These are phyloP conservation scores for Ustilago esculenta DNA, from an alignment of 1,284 basidiomycete species.

Conservation along the genomic window DNA sequence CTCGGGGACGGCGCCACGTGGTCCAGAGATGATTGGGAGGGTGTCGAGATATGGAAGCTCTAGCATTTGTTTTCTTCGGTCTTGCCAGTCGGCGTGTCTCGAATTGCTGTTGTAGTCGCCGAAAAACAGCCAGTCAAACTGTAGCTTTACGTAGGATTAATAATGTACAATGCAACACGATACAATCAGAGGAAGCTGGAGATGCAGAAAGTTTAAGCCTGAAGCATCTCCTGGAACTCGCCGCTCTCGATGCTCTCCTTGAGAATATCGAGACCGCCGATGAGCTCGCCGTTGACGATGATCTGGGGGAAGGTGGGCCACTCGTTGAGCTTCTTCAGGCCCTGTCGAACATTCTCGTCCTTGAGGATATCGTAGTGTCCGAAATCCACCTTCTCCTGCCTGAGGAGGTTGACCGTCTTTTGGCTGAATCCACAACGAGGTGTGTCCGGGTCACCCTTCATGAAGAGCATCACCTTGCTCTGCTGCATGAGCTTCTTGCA, in stretches of 20 bases:
- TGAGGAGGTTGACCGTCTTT: slow-evolving; percentile 75
- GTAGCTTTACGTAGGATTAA: slow-evolving; percentile 1
- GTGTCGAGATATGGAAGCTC: slow-evolving; percentile 77
- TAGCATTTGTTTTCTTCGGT: slow-evolving; percentile 6
- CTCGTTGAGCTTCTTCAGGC: slow-evolving; percentile 84
- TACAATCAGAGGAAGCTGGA: no score
- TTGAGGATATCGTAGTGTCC: slow-evolving; percentile 80
- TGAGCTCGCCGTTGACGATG: slow-evolving; percentile 77
- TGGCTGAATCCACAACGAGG: slow-evolving; percentile 79
- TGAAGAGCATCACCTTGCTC: slow-evolving; percentile 84
- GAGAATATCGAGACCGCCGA: slow-evolving; percentile 73
- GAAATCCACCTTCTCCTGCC: slow-evolving; percentile 75
- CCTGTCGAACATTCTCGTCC: slow-evolving; percentile 77
- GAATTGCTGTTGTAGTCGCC: not conserved
- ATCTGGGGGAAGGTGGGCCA: slow-evolving; percentile 80
- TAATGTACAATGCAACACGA: slow-evolving; percentile 31
- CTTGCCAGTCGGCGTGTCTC: no score
- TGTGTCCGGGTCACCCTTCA: slow-evolving; percentile 90
- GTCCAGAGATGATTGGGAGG: slow-evolving; percentile 78
- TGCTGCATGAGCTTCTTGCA: slow-evolving; percentile 76
- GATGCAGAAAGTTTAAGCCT: slow-evolving; percentile 14
- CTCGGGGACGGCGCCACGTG: slow-evolving; percentile 70
- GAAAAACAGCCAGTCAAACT: not conserved
- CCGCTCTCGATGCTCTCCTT: slow-evolving; percentile 70
- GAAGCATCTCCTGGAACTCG: slow-evolving; percentile 75